phyloP scores from a whole-genome alignment of 352 stramenopile genomes.

The Pythium scleroteichum region DNA sequence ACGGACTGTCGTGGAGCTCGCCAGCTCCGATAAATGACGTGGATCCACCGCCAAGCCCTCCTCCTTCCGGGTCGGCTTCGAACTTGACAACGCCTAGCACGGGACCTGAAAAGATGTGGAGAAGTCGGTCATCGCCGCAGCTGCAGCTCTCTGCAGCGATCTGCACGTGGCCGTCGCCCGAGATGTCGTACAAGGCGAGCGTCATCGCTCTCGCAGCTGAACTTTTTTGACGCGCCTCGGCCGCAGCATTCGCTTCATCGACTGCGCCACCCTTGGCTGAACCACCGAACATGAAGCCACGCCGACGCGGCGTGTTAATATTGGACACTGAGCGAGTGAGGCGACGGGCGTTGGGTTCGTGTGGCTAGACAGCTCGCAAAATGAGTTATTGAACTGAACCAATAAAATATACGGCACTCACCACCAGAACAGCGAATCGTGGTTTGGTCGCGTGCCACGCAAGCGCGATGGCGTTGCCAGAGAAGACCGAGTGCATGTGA shows the following conservation, averaged over 20 bases:
- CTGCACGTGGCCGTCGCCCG: slow-evolving; percentile 41
- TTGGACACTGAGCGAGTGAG: slow-evolving; percentile 37
- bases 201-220: slow-evolving; percentile 43
- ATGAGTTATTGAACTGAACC: not conserved
- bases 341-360: slow-evolving; percentile 49
- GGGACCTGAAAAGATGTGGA: slow-evolving; percentile 73
- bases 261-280: slow-evolving; percentile 30
- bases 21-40: slow-evolving; percentile 28
- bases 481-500: slow-evolving; percentile 56
- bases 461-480: slow-evolving; percentile 55
- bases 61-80: slow-evolving; percentile 31
- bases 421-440: slow-evolving; percentile 58
- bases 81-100: slow-evolving; percentile 68
- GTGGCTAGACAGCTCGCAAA: slow-evolving; percentile 36
- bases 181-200: slow-evolving; percentile 39
- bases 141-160: slow-evolving; percentile 55
- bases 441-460: slow-evolving; percentile 58
- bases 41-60: slow-evolving; percentile 14
- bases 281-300: slow-evolving; percentile 70
- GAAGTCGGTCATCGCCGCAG: slow-evolving; percentile 51
- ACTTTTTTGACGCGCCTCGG: slow-evolving; percentile 38
- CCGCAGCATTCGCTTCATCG: slow-evolving; percentile 28
- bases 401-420: slow-evolving; percentile 21
- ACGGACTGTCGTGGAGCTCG: slow-evolving; percentile 37
- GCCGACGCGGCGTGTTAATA: slow-evolving; percentile 41